A percentile compares a stretch with the other conserved stretches of the same genome.
phyloP scores from a whole-genome alignment of 441 rosid genomes.

The Gossypium aridum region DNA sequence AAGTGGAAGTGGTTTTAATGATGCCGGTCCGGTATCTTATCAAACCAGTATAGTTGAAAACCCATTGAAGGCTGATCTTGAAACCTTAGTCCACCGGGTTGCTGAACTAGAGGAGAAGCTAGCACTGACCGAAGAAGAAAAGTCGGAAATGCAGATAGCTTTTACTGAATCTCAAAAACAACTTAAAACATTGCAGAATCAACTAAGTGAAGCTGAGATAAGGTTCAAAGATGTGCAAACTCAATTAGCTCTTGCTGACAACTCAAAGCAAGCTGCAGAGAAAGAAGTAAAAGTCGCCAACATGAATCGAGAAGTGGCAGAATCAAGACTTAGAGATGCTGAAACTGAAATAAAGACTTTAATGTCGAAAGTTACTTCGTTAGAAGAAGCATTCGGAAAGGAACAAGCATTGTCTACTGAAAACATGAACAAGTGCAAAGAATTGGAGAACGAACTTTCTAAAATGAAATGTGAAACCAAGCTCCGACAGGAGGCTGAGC shows the following conservation, averaged over 20 bases:
- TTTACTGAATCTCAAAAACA: constrained; percentile 37
- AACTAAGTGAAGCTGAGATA: constrained; percentile 31
- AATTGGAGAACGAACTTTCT: constrained; percentile 52
- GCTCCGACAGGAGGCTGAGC: constrained; percentile 29
- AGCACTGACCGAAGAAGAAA: constrained; percentile 56
- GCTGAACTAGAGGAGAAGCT: constrained; percentile 57
- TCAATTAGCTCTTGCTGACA: constrained; percentile 39
- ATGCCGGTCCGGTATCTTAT: constrained; percentile 22
- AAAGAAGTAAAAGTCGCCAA: constrained; percentile 40
- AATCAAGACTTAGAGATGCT: constrained; percentile 42
- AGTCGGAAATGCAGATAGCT: constrained; percentile 39
- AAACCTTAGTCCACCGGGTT: constrained; percentile 37
- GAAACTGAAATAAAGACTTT: constrained; percentile 51
- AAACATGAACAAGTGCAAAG: constrained; percentile 31
- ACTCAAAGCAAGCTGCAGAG: constrained; percentile 49
- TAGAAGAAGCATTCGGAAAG: constrained; percentile 38
- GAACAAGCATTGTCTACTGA: constrained; percentile 45
- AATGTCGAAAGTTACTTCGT: constrained; percentile 34
- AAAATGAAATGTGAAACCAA: constrained; percentile 41
- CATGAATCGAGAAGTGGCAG: constrained; percentile 39
- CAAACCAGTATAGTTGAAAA: constrained; percentile 26
- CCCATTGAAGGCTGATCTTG: constrained; percentile 38
- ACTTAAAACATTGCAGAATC: constrained; percentile 30
- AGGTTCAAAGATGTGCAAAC: constrained; percentile 40
- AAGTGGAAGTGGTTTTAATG: constrained; percentile 28